Percentiles rank a stretch among this genome's conserved stretches.
phyloP scores from a whole-genome alignment of 2,329 filamentous ascomycete genomes.

The Venturia effusa region DNA sequence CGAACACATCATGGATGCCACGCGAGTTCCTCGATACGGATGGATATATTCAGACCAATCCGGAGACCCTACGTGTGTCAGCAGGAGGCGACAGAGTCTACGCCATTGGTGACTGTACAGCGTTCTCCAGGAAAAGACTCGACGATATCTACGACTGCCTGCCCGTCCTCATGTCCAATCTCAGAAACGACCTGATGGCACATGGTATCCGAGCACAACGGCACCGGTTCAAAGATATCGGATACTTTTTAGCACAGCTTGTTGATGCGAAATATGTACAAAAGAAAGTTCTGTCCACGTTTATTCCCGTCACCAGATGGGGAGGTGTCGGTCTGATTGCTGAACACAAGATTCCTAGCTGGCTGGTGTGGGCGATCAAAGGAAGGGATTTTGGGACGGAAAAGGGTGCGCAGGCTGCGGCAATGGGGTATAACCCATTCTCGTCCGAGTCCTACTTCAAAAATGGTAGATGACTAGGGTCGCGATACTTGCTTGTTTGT shows the following conservation, averaged over 20 bases:
- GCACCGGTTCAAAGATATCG: not conserved
- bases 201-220: slow-evolving; percentile 23
- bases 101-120: slow-evolving; percentile 25
- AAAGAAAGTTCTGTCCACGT: slow-evolving; percentile 13
- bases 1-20: slow-evolving; percentile 44
- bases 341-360: slow-evolving; percentile 23
- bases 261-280: slow-evolving; percentile 17
- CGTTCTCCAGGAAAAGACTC: slow-evolving; percentile 22
- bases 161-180: slow-evolving; percentile 24
- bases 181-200: slow-evolving; percentile 22
- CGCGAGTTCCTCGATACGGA: slow-evolving; percentile 31
- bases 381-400: slow-evolving; percentile 26
- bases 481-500: not conserved
- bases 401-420: slow-evolving; percentile 14
- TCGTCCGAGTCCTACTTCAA: not conserved
- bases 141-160: slow-evolving; percentile 25
- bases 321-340: slow-evolving; percentile 27
- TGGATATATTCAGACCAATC: slow-evolving; percentile 40
- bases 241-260: slow-evolving; percentile 17
- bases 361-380: slow-evolving; percentile 24
- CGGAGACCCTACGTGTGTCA: slow-evolving; percentile 32
- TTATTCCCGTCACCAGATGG: slow-evolving; percentile 23
- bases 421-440: slow-evolving; percentile 3
- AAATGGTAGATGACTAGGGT: not conserved
- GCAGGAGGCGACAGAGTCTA: slow-evolving; percentile 21